Conservation (phyloP, 2,329 filamentous ascomycete species). For the Aspergillus sp. region DNA sequence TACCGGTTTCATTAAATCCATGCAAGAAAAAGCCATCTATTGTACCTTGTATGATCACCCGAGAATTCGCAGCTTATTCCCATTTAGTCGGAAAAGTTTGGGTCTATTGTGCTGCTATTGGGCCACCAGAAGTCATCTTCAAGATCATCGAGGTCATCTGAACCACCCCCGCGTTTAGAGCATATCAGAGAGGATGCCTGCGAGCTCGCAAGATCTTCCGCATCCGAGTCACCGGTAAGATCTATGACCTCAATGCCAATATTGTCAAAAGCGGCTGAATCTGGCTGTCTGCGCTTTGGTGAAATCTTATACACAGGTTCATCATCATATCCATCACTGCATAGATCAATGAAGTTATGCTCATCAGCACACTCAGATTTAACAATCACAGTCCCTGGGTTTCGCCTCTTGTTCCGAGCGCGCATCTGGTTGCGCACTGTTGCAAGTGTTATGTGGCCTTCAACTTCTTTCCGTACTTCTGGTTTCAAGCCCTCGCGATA, state of each 20-base stretch:
- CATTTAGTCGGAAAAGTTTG: slow-evolving; percentile 26
- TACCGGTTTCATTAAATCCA: neutral
- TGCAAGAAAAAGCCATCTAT: neutral
- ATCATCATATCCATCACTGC: slow-evolving; percentile 18
- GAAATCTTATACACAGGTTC: neutral
- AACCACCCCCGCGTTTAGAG: neutral
- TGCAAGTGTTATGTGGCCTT: slow-evolving; percentile 26
- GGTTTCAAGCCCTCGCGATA: slow-evolving; percentile 23
- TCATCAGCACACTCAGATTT: neutral
- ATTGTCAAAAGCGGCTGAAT: slow-evolving; percentile 7
- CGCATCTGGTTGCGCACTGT: slow-evolving; percentile 28
- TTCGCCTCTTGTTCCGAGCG: slow-evolving; percentile 21
- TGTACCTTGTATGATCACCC: neutral
- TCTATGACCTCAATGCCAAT: slow-evolving; percentile 25
- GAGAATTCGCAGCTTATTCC: no score
- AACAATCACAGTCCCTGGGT: neutral
- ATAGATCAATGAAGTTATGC: slow-evolving; percentile 17
- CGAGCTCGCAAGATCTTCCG: neutral
- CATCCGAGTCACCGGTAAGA: slow-evolving; percentile 26
- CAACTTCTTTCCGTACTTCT: slow-evolving; percentile 17
- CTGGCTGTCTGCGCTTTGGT: slow-evolving; percentile 6
- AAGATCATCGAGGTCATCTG: slow-evolving; percentile 11
- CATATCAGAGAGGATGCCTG: slow-evolving; percentile 14
- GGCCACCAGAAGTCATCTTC: slow-evolving; percentile 44
- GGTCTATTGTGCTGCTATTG: slow-evolving; percentile 29